A percentile compares a stretch with the other conserved stretches of the same genome.
Evolutionary conservation across 1,284 basidiomycete species (phyloP).

Genomic region (Irpex rosettiformis): DNA sequence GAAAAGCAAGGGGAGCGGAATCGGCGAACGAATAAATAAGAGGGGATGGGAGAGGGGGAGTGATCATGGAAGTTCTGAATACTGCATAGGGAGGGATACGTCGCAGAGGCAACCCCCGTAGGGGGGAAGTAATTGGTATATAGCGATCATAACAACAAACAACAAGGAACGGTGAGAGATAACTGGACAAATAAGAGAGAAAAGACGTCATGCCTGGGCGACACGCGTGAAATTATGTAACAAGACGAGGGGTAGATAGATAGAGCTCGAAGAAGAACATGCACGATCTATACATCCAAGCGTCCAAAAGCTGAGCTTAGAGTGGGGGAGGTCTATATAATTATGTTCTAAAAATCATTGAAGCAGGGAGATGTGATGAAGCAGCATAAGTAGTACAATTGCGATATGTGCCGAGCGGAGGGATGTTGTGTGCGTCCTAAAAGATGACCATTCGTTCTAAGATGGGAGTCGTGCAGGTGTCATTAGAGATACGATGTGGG

Average conservation of each 20-base stretch:
- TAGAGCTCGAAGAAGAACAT: not conserved
- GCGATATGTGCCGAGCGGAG: not conserved
- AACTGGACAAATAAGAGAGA: not conserved
- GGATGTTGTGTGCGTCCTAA: not conserved
- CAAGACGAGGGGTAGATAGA: slow-evolving; percentile 10
- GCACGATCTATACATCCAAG: slow-evolving; percentile 4
- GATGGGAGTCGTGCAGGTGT: not conserved
- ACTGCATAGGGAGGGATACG: no score
- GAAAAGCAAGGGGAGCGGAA: no score
- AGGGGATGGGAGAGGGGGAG: no score
- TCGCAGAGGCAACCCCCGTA: no score
- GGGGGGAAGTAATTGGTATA: no score
- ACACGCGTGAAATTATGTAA: not conserved
- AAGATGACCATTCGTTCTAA: not conserved
- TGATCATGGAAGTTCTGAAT: no score
- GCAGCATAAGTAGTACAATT: slow-evolving; percentile 8
- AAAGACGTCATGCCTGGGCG: not conserved
- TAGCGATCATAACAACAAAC: not conserved
- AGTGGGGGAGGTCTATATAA: slow-evolving; percentile 6
- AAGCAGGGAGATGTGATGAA: not conserved
- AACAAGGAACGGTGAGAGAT: not conserved
- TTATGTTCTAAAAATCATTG: slow-evolving; percentile 2
- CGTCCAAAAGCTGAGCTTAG: slow-evolving; percentile 5
- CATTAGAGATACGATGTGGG: slow-evolving; percentile 1
- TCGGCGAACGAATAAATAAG: no score